Conservation (phyloP, 768 basidiomycete species). For the Mycena sanguinolenta region DNA sequence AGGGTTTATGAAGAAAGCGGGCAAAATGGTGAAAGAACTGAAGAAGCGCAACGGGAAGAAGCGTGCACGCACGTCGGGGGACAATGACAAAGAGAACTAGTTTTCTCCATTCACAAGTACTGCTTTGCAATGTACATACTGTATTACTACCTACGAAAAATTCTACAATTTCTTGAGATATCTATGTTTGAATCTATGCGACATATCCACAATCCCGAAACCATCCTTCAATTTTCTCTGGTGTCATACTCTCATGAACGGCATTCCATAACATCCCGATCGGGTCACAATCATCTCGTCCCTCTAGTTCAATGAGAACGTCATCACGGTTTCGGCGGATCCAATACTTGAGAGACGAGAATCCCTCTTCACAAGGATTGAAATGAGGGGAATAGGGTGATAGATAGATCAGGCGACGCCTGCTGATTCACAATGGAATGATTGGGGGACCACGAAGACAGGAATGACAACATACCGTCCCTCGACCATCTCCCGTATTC, state of each 20-base stretch:
- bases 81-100: conserved; percentile 11
- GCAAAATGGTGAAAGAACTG: not conserved
- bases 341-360: conserved; percentile 43
- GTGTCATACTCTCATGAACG: conserved; percentile 39
- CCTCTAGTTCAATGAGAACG: conserved; percentile 27
- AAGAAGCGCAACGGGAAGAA: conserved; percentile 17
- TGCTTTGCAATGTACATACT: conserved; percentile 4
- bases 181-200: not conserved
- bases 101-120: not conserved
- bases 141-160: conserved; percentile 15
- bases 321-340: conserved; percentile 34
- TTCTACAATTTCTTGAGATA: not conserved
- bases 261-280: conserved; percentile 36
- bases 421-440: conserved; percentile 12
- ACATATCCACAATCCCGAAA: conserved; percentile 42
- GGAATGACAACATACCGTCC: conserved; percentile 24
- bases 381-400: conserved; percentile 51
- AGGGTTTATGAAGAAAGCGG: not conserved
- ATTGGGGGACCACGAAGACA: not conserved
- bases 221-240: conserved; percentile 39
- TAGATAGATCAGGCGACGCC: conserved; percentile 42
- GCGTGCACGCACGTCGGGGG: not conserved
- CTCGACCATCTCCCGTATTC: conserved; percentile 42
- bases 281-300: conserved; percentile 28
- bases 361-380: conserved; percentile 49